phyloP scores from a whole-genome alignment of 2,329 filamentous ascomycete species.

The Penicillium sp. region DNA sequence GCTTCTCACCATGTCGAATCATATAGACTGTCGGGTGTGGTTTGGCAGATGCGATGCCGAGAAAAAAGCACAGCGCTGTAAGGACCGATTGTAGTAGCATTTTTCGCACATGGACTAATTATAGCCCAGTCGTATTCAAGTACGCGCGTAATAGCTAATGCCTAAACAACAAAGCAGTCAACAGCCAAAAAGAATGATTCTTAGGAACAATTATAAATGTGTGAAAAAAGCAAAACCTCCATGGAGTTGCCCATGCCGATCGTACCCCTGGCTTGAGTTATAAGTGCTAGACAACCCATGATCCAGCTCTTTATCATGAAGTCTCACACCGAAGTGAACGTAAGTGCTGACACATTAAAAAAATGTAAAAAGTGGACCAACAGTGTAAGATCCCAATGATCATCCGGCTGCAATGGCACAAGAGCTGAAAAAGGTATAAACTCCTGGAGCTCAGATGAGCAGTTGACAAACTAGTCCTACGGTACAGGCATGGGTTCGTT shows the following conservation, averaged over 20 bases:
- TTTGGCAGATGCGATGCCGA: constrained; percentile 4
- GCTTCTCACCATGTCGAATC: constrained; percentile 34
- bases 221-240: not conserved
- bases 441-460: not conserved
- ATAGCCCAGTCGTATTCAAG: not conserved
- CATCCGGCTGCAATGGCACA: not conserved
- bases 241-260: not conserved
- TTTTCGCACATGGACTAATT: not conserved
- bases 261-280: not conserved
- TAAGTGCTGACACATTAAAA: not conserved
- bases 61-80: not conserved
- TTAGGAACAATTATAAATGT: too few relatives aligned
- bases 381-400: constrained; percentile 7
- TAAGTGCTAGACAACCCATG: not conserved
- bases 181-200: not conserved
- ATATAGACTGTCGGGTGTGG: constrained; percentile 26
- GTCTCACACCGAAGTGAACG: not conserved
- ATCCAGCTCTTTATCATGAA: not conserved
- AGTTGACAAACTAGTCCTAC: constrained; percentile 3
- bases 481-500: not conserved
- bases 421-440: not conserved
- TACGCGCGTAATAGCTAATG: not conserved
- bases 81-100: constrained; percentile 4
- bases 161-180: not conserved
- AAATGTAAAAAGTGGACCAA: constrained; percentile 12